Base-by-base conservation (phyloP, 2,329 filamentous ascomycete genomes). In the Aspergillus fijiensis region DNA sequence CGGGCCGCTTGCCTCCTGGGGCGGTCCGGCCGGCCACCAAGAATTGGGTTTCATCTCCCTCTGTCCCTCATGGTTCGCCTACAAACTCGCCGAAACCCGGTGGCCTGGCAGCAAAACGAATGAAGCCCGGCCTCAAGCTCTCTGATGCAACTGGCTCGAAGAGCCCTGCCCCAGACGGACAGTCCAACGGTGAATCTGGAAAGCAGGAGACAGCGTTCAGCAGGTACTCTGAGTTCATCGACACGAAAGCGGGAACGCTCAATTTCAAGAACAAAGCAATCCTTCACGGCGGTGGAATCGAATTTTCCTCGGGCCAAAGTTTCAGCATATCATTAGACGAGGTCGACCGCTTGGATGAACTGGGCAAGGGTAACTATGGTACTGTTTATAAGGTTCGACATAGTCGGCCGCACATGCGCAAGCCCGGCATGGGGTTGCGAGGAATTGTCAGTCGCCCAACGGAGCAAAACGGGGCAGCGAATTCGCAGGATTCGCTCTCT, bases 341-440 rank as follows among this genome's bases (percentile, higher is more conserved):
- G 75, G 90, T 99, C 5, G 92, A 98, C 69, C 94, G 91, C 1
- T 74, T 98, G 60, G 92, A 94, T 63, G 95, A 99, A 79, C 81
- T 99, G 12, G 95, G 95, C 51, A 99, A 98, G 77, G 95, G 95
- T 47, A 99, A 99, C 74, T 99, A 99, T 70, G 95, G 95, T 61
- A 98, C 94, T 1, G 95, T 99, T 4, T 98, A 96, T 83, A 97
- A 95, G 76, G 95, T 98, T 59, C 87, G 89, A 69, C 95, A 99
- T 77, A 87, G 90, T 59, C 88, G 92, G 70, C 86, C 86, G 7
- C 82, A 82, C 51, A 82, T 88, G 74, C 81, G 86, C 57, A 82
- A 82, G 70, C 82, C 83, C 9, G 86, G 86, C 2, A 78, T 84
- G 66, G 86, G 86, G 29, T 68, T 88, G 58, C 80, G 84, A 51